These are phyloP conservation scores for Zymoseptoria pseudotritici DNA, from an alignment of 2,329 filamentous ascomycete species.

Conservation along the genomic window DNA sequence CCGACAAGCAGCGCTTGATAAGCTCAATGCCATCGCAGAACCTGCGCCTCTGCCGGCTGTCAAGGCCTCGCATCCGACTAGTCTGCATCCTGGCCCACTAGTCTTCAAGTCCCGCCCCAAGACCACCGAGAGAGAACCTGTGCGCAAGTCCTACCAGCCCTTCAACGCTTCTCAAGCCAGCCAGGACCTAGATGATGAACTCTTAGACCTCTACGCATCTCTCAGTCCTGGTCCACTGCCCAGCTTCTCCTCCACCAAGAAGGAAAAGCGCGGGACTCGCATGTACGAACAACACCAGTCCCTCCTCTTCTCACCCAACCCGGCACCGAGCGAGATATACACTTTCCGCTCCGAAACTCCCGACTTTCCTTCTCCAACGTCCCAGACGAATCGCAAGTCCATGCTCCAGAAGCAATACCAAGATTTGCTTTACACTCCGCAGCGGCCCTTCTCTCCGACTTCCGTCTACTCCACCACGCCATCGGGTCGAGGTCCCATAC, in stretches of 20 bases:
- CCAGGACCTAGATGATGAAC: neutral
- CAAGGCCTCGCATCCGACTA: neutral
- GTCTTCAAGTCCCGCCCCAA: neutral
- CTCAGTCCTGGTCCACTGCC: neutral
- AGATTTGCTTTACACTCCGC: neutral
- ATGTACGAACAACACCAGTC: neutral
- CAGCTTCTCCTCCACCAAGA: neutral
- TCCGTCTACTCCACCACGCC: neutral
- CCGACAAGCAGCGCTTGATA: neutral
- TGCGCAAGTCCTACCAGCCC: neutral
- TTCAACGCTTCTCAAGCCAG: neutral
- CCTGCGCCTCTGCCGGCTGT: neutral
- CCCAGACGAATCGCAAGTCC: neutral
- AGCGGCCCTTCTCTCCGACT: neutral
- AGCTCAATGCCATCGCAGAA: neutral
- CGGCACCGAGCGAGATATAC: neutral
- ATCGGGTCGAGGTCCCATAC: neutral
- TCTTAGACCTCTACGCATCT: neutral
- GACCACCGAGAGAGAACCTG: neutral
- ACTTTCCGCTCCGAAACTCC: neutral
- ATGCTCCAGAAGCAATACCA: neutral
- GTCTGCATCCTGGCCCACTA: neutral
- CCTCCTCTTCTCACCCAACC: neutral
- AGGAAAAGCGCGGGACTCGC: neutral
- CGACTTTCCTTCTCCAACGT: neutral